phyloP scores from a whole-genome alignment of 75 land plant genomes.

The Selaginella tamariscina region DNA sequence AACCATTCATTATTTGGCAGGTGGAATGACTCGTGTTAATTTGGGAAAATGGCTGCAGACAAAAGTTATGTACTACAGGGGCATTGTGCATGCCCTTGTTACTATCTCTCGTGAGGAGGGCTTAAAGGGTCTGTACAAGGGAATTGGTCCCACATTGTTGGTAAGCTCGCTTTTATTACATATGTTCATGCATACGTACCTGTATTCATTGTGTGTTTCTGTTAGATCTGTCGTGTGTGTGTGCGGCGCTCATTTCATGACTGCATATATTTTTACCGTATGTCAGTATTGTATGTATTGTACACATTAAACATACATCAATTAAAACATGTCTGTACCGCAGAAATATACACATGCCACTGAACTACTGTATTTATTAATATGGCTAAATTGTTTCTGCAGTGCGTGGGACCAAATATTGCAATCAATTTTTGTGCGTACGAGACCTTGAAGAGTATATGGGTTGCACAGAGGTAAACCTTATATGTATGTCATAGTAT shows the following conservation, averaged over 20 bases:
- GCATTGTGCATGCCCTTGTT: slow-evolving; percentile 53
- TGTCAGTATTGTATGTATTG: too few species aligned
- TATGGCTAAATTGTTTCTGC: slow-evolving; percentile 12
- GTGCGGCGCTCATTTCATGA: too few species aligned
- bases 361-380: not conserved
- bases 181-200: too few species aligned
- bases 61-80: slow-evolving; percentile 69
- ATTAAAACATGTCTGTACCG: too few species aligned
- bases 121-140: slow-evolving; percentile 11
- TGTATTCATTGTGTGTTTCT: too few species aligned
- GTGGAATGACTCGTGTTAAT: not conserved
- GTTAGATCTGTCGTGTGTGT: too few species aligned
- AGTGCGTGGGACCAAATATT: slow-evolving; percentile 92
- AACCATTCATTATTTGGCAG: not conserved
- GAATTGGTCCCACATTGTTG: slow-evolving; percentile 15
- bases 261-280: too few species aligned
- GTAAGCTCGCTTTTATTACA: not conserved
- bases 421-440: slow-evolving; percentile 89
- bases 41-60: slow-evolving; percentile 42
- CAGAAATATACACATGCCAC: too few species aligned
- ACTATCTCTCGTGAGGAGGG: slow-evolving; percentile 15
- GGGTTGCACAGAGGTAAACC: slow-evolving; percentile 65
- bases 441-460: slow-evolving; percentile 61
- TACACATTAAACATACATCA: too few species aligned
- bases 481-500: too few species aligned